Evolutionary conservation across 805 yeast genomes (phyloP).

Genomic region (Nadsonia fulvescens): DNA sequence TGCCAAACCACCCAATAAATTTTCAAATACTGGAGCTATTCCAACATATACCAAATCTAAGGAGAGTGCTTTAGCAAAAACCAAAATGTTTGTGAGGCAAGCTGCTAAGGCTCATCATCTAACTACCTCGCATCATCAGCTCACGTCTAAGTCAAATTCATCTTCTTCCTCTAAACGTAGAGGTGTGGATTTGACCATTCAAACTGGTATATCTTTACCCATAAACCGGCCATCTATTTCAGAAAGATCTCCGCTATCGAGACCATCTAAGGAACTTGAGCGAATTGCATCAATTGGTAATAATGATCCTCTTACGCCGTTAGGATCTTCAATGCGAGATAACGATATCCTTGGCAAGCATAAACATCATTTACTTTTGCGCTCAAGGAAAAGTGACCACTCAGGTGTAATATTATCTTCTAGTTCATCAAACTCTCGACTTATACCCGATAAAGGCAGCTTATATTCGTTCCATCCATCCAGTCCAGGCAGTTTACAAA

Average conservation of each 20-base stretch:
- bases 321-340: slow-evolving; percentile 4
- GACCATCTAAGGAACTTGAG: slow-evolving; percentile 20
- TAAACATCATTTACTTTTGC: slow-evolving; percentile 20
- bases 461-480: slow-evolving; percentile 24
- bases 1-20: too few relatives aligned
- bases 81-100: slow-evolving; percentile 19
- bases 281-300: slow-evolving; percentile 20
- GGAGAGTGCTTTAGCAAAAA: slow-evolving; percentile 14
- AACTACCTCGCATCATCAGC: slow-evolving; percentile 4
- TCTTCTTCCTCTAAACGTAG: slow-evolving; percentile 8
- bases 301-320: slow-evolving; percentile 7
- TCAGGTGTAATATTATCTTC: slow-evolving; percentile 23
- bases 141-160: slow-evolving; percentile 1
- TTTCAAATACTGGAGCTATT: too few relatives aligned
- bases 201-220: slow-evolving; percentile 11
- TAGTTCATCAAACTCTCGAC: slow-evolving; percentile 24
- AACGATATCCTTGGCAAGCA: slow-evolving; percentile 10
- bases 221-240: slow-evolving; percentile 13
- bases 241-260: slow-evolving; percentile 16
- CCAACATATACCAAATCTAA: too few relatives aligned
- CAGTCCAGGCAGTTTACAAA: slow-evolving; percentile 17
- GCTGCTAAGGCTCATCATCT: slow-evolving; percentile 12
- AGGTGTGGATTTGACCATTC: slow-evolving; percentile 13
- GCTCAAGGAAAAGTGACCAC: slow-evolving; percentile 22
- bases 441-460: slow-evolving; percentile 23